Percentiles rank a stretch among this genome's conserved stretches.
Evolutionary conservation across 1,139 yeast species (phyloP).

Genomic region (Suhomyces terraborum): DNA sequence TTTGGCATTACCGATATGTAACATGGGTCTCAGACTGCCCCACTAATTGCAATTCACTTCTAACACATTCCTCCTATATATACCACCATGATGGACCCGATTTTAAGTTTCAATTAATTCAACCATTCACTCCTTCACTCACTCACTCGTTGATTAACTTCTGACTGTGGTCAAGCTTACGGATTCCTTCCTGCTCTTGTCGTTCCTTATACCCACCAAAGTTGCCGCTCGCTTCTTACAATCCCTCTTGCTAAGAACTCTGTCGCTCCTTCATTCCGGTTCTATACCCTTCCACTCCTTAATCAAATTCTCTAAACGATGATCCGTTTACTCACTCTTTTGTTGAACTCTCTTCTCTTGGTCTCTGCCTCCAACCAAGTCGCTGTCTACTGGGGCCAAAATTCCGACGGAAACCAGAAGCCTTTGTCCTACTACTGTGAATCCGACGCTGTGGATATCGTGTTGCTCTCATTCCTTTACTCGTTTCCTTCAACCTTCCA

Average conservation of each 20-base stretch:
- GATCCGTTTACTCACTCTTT: slow-evolving; percentile 10
- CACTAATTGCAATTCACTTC: not conserved
- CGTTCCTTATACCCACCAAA: no score
- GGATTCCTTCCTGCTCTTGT: not conserved
- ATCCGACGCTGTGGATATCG: slow-evolving; percentile 67
- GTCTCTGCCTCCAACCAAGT: slow-evolving; percentile 32
- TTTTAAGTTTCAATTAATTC: no score
- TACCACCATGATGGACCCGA: slow-evolving; percentile 1
- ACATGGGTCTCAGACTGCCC: not conserved
- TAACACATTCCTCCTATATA: not conserved
- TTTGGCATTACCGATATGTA: not conserved
- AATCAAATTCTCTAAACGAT: no score
- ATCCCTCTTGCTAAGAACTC: not conserved
- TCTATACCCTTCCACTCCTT: slow-evolving; percentile 8
- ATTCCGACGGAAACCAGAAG: slow-evolving; percentile 74
- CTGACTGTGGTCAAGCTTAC: not conserved
- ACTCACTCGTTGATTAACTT: not conserved
- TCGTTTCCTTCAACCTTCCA: slow-evolving; percentile 53
- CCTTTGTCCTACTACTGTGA: slow-evolving; percentile 69
- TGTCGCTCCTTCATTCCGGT: slow-evolving; percentile 3
- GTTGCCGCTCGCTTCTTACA: slow-evolving; percentile 2
- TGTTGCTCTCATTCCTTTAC: slow-evolving; percentile 69
- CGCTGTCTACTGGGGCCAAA: slow-evolving; percentile 92
- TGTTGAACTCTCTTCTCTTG: slow-evolving; percentile 11
- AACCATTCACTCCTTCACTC: no score